Evolutionary conservation across 257 asterid species (phyloP).

Genomic region (Lavandula angustifolia): DNA sequence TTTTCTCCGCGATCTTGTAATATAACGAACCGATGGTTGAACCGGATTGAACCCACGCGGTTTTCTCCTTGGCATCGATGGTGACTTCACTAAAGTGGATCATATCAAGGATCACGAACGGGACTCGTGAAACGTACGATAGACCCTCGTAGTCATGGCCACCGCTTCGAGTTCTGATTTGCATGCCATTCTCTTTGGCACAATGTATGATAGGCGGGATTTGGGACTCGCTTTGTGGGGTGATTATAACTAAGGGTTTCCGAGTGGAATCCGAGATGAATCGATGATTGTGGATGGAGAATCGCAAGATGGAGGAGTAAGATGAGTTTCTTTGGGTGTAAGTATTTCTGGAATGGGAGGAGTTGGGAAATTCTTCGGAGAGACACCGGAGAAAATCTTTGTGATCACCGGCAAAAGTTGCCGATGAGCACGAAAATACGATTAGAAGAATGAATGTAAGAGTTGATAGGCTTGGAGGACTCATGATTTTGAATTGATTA

Average conservation of each 20-base stretch:
- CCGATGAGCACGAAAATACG: background rate
- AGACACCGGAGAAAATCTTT: constrained; percentile 10
- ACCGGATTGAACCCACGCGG: constrained; percentile 44
- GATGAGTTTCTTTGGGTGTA: constrained; percentile 10
- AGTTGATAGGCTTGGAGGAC: background rate
- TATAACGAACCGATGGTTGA: constrained; percentile 37
- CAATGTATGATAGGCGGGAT: constrained; percentile 29
- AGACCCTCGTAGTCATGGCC: too few relatives aligned
- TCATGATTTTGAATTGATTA: constrained; percentile 3
- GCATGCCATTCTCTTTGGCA: constrained; percentile 30
- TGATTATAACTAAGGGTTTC: constrained; percentile 25
- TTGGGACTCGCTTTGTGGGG: constrained; percentile 33
- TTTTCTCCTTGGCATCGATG: constrained; percentile 28
- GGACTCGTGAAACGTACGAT: constrained; percentile 25
- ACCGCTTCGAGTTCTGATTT: constrained; percentile 41
- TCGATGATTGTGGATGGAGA: background rate
- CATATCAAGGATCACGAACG: constrained; percentile 38
- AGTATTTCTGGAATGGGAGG: constrained; percentile 2
- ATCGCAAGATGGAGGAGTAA: background rate
- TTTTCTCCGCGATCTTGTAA: constrained; percentile 37
- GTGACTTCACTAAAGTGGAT: constrained; percentile 34
- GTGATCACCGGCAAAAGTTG: constrained; percentile 4
- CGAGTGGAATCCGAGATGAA: constrained; percentile 2
- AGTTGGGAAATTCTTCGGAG: background rate
- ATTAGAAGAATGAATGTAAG: background rate